Evolutionary conservation across 345 rosid species (phyloP).

Genomic region (Litchi chinensis): DNA sequence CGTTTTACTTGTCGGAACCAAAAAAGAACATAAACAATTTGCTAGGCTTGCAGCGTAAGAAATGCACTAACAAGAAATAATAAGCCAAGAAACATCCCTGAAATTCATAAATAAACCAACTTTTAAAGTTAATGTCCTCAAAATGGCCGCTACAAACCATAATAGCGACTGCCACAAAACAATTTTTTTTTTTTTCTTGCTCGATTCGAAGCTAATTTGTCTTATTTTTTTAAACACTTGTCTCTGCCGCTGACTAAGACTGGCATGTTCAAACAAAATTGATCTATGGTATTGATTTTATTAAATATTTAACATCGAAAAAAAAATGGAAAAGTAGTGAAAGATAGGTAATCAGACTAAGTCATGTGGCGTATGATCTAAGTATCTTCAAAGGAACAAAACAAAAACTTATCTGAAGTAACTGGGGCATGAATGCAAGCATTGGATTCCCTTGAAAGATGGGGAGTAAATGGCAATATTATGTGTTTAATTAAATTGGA

Average conservation of each 20-base stretch:
- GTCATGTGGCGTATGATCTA: slow-evolving; percentile 18
- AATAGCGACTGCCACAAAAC: background rate
- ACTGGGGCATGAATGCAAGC: slow-evolving; percentile 17
- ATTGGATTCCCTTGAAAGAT: slow-evolving; percentile 39
- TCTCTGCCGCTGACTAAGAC: background rate
- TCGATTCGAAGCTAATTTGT: background rate
- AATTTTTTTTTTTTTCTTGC: background rate
- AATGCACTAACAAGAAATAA: background rate
- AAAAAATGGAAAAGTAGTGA: background rate
- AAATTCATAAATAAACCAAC: background rate
- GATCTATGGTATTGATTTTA: background rate
- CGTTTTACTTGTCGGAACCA: background rate
- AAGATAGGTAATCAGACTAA: slow-evolving; percentile 17
- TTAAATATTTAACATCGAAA: background rate
- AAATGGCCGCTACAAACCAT: background rate
- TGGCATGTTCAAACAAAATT: background rate
- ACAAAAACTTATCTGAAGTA: background rate
- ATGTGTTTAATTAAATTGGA: background rate
- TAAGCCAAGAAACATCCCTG: slow-evolving; percentile 10
- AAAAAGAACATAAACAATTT: background rate
- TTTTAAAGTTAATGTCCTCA: slow-evolving; percentile 1
- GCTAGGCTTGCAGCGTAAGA: background rate
- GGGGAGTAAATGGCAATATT: background rate
- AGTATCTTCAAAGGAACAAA: slow-evolving; percentile 5
- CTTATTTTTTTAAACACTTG: background rate